Evolutionary conservation across 345 rosid genomes (phyloP).

Genomic region (Citrus medica): DNA sequence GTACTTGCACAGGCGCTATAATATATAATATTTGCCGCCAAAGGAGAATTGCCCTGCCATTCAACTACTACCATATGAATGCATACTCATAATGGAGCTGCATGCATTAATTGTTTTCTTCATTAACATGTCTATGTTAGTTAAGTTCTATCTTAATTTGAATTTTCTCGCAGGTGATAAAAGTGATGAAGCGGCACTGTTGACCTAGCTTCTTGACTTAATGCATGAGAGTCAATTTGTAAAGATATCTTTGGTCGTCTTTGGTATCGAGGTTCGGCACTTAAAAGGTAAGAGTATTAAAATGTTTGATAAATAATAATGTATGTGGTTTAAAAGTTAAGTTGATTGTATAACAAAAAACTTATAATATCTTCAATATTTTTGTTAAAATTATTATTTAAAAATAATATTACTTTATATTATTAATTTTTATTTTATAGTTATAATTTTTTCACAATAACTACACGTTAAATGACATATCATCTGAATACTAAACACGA

Average conservation of each 20-base stretch:
- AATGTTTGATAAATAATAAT: no score
- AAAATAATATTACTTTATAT: no score
- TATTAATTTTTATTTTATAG: no score
- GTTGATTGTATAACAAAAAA: no score
- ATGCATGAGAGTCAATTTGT: neutral
- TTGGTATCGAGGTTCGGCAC: no score
- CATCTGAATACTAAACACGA: no score
- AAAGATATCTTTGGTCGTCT: no score
- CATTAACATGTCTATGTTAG: neutral
- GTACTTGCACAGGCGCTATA: neutral
- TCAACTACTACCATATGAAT: slow-evolving; percentile 10
- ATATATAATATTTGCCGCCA: slow-evolving; percentile 20
- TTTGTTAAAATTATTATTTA: no score
- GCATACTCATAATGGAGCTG: neutral
- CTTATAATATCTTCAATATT: no score
- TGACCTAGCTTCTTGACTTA: neutral
- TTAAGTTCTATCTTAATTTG: neutral
- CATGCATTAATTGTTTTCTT: neutral
- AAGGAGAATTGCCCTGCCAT: slow-evolving; percentile 51
- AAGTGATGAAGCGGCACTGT: neutral
- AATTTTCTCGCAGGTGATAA: neutral
- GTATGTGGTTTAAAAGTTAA: rapidly evolving
- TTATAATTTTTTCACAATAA: rapidly evolving
- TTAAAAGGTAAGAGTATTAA: no score
- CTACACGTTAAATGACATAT: no score